These are phyloP conservation scores for Beta lomatogona DNA, from an alignment of 179 eudicot species.

Conservation along the genomic window DNA sequence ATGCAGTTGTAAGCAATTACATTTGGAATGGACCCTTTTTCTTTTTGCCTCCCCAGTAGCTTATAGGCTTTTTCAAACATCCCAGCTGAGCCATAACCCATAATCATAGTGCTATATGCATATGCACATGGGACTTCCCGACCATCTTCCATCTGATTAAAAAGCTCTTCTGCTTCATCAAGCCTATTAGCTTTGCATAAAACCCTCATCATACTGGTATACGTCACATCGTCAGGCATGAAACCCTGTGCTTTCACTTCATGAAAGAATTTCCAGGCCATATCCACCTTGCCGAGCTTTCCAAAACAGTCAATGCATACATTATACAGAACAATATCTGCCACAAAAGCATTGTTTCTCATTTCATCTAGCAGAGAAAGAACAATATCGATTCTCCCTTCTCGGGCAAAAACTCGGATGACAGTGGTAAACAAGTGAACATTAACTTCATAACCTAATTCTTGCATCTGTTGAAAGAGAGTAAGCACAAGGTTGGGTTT, in stretches of 20 bases:
- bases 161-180: conserved; percentile 81
- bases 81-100: conserved; percentile 94
- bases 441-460: conserved; percentile 83
- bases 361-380: conserved; percentile 82
- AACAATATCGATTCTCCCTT: conserved; percentile 80
- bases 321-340: conserved; percentile 87
- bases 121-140: conserved; percentile 93
- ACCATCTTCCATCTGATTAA: conserved; percentile 76
- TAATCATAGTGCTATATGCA: conserved; percentile 96
- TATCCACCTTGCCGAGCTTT: conserved; percentile 89
- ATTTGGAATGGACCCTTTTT: conserved; percentile 80
- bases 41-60: conserved; percentile 80
- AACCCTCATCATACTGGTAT: conserved; percentile 91
- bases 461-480: conserved; percentile 89
- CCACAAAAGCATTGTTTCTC: conserved; percentile 71
- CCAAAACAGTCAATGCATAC: conserved; percentile 95
- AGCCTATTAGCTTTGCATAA: conserved; percentile 74
- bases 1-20: conserved; percentile 86
- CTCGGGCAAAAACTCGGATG: conserved; percentile 74
- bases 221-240: conserved; percentile 85
- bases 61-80: conserved; percentile 76
- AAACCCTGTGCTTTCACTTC: conserved; percentile 79
- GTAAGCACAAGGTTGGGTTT: conserved; percentile 73
- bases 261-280: conserved; percentile 99
- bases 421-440: conserved; percentile 87